Evolutionary conservation across 768 basidiomycete species (phyloP), one percentile per base, ranked within the genome.

Genomic region (Boletus rubropictus): DNA sequence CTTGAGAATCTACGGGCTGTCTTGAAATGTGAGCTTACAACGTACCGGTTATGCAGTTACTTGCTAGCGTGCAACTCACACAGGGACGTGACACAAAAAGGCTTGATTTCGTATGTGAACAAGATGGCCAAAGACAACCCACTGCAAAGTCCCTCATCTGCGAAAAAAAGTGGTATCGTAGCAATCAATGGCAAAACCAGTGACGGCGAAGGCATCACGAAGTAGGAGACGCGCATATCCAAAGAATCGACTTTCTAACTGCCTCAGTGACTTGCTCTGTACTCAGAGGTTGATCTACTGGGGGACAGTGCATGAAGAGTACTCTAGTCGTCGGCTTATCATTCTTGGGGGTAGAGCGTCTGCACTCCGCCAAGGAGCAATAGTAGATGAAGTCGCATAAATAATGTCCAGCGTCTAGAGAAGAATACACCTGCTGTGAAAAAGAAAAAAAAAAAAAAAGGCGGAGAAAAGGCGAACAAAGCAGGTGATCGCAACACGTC

Each of bases 351-450:
- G 50, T 54, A 7, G 50, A 52, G 3, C 81, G 77, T 57, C 75
- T 78, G 22, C 78, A 74, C 60, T 86, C 85, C 5, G 84, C 83
- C 22, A 87, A 73, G 9, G 84, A 86, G 58, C 83, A 82, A 57
- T 84, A 89, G 61, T 83, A 86, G 49, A 82, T 76, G 62, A 83
- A 88, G 66, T 88, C 86, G 60, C 82, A 85, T 10, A 87, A 66
- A 62, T 81, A 89, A 60, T 84, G 82, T 0, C 85, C 86, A 14
- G 84, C 81, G 58, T 88, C 86, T 73, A 82, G 77, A 3, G 85
- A 86, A 17, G 81, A 75, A 59, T 82, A 80, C 18, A 86, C 80
- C 67, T 81, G 74, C 82, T 86, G 56, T 40, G 40, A 42, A 49
- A 42, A 8, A 15, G 15, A 0, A 5, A 27, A 33, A 3, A 5